Evolutionary conservation across 805 yeast genomes (phyloP), one percentile per base, ranked within the genome.

Genomic region (Pichia manshurica): DNA sequence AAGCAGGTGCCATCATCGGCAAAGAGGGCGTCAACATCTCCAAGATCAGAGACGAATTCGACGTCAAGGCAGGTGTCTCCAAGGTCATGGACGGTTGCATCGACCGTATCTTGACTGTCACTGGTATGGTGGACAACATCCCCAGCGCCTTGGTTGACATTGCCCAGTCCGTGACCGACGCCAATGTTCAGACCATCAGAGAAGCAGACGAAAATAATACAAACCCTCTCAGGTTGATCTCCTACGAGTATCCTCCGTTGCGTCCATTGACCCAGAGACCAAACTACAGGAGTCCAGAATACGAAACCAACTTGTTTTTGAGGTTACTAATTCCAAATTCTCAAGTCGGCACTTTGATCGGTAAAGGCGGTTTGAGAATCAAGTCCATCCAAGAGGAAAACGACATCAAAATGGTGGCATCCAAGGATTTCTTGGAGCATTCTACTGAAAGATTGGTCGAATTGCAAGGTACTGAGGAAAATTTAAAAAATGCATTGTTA

Each of bases 1-100:
- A 89, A 64, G 90, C 95, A 12, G 96, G 96, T 16, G 85, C 88
- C 52, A 79, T 89, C 52, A 89, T 89, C 56, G 96, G 96, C 46
- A 84, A 84, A 55, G 84, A 79, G 54, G 96, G 96, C 40, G 72
- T 75, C 43, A 83, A 83, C 47, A 88, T 89, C 51, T 84, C 89
- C 47, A 73, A 77, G 32, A 78, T 89, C 41, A 74, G 96, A 54
- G 87, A 79, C 43, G 77, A 77, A 49, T 85, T 91, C 28, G 75
- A 77, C 47, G 88, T 89, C 50, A 86, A 84, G 61, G 95, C 95
- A 4, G 96, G 95, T 16, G 87, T 89, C 40, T 83, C 95, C 13
- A 84, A 83, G 57, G 81, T 85, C 35, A 79, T 81, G 32, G 82
- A 82, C 13, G 93, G 95, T 19, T 82, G 88, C 49, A 81, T 83